Percentiles rank a stretch among this genome's conserved stretches.
phyloP scores from a whole-genome alignment of 2,329 filamentous ascomycete genomes.

The Gnomoniopsis sp. region DNA sequence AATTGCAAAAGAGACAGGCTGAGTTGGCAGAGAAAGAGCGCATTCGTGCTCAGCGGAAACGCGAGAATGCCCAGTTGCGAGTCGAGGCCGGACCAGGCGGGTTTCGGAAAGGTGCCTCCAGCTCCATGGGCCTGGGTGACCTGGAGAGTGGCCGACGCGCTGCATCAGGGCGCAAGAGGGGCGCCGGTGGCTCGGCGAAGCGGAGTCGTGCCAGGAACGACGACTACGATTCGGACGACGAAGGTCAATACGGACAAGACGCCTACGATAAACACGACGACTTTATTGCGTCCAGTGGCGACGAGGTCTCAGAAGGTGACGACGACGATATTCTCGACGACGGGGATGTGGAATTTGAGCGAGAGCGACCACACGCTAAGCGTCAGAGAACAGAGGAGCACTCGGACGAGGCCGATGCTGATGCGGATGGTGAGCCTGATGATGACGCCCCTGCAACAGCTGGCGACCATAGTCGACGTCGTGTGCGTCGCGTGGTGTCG shows the following conservation, averaged over 20 bases:
- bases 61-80: slow-evolving; percentile 64
- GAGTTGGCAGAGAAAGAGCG: slow-evolving; percentile 74
- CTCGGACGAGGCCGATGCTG: slow-evolving; percentile 47
- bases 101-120: slow-evolving; percentile 44
- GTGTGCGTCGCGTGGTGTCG: slow-evolving; percentile 52
- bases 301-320: slow-evolving; percentile 58
- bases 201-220: slow-evolving; percentile 45
- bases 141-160: slow-evolving; percentile 60
- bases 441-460: slow-evolving; percentile 38
- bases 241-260: slow-evolving; percentile 61
- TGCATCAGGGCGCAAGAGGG: slow-evolving; percentile 50
- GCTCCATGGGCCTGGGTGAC: slow-evolving; percentile 58
- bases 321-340: slow-evolving; percentile 56
- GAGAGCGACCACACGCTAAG: slow-evolving; percentile 45
- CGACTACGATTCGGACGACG: slow-evolving; percentile 77
- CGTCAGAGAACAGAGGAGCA: slow-evolving; percentile 48
- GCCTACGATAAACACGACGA: slow-evolving; percentile 79
- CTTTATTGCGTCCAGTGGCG: slow-evolving; percentile 73
- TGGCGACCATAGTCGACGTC: slow-evolving; percentile 37
- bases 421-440: slow-evolving; percentile 52
- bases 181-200: slow-evolving; percentile 36
- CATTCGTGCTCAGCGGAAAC: slow-evolving; percentile 60
- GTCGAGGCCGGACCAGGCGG: slow-evolving; percentile 55
- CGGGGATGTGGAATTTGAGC: slow-evolving; percentile 59
- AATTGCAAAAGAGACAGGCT: slow-evolving; percentile 69